Conservation (phyloP, 208 protist genomes). For the Leishmania mexicana region DNA sequence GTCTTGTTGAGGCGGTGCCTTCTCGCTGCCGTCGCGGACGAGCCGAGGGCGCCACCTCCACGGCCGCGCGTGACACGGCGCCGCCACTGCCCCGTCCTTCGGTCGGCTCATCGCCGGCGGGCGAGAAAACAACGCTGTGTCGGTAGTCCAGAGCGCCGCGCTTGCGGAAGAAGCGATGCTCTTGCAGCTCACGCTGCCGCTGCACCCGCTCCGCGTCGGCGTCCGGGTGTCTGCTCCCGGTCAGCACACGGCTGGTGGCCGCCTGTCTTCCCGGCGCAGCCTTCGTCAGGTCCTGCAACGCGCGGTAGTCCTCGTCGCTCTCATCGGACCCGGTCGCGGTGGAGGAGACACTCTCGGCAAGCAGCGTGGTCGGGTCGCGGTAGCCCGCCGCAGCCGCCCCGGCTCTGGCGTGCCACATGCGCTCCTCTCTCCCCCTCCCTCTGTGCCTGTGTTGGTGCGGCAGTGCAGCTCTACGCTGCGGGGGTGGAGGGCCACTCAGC, state of each 20-base stretch:
- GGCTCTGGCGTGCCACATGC: slow-evolving; percentile 6
- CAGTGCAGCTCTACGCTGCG: background rate
- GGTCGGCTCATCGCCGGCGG: no score
- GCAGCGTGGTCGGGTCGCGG: slow-evolving; percentile 25
- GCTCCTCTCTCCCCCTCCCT: background rate
- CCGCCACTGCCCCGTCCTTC: background rate
- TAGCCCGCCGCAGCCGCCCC: slow-evolving; percentile 15
- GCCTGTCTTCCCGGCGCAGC: background rate
- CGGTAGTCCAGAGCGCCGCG: slow-evolving; percentile 26
- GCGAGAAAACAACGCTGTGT: slow-evolving; percentile 11
- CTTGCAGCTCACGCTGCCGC: slow-evolving; percentile 15
- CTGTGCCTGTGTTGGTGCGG: background rate
- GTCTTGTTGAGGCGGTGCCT: background rate
- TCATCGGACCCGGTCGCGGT: background rate
- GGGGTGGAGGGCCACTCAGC: background rate
- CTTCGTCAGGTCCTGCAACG: background rate
- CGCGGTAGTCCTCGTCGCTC: slow-evolving; percentile 16
- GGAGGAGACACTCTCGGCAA: slow-evolving; percentile 14
- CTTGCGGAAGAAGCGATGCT: slow-evolving; percentile 9
- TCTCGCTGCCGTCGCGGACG: background rate
- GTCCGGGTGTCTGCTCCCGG: background rate
- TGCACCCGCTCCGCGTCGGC: slow-evolving; percentile 1
- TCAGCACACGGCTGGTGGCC: background rate
- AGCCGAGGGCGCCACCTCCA: no score
- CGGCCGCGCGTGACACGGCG: background rate